Evolutionary conservation across 140 eudicot genomes (phyloP).

Genomic region (Stevia rebaudiana): DNA sequence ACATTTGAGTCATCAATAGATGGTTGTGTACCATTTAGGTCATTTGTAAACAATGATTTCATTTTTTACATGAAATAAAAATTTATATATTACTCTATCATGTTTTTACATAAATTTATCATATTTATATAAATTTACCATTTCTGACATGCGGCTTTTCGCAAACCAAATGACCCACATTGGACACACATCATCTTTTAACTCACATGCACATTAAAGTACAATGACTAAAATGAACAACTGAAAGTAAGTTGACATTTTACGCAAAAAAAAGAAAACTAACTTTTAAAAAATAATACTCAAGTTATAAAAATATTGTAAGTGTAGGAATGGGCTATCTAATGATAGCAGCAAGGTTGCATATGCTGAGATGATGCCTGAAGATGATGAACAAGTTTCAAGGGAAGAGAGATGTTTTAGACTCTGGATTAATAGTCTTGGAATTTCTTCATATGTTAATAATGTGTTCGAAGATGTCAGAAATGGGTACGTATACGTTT

Average conservation of each 20-base stretch:
- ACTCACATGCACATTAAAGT: too few species aligned
- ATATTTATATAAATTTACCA: neutral
- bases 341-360: conserved; percentile 67
- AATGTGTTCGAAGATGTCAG: conserved; percentile 86
- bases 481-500: conserved; percentile 51
- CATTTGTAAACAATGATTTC: neutral
- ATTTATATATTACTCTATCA: neutral
- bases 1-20: neutral
- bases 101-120: neutral
- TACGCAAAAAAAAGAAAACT: neutral
- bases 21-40: neutral
- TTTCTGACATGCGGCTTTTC: neutral
- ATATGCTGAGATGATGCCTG: conserved; percentile 98
- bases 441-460: conserved; percentile 64
- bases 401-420: conserved; percentile 97
- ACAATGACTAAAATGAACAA: neutral
- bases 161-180: neutral
- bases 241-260: neutral
- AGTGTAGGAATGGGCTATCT: conserved; percentile 83
- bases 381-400: conserved; percentile 78
- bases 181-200: neutral
- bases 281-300: too few species aligned
- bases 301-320: too few species aligned
- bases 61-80: neutral
- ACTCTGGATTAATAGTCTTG: conserved; percentile 92